phyloP scores from a whole-genome alignment of 129 eudicot genomes.

The Calendula officinalis region DNA sequence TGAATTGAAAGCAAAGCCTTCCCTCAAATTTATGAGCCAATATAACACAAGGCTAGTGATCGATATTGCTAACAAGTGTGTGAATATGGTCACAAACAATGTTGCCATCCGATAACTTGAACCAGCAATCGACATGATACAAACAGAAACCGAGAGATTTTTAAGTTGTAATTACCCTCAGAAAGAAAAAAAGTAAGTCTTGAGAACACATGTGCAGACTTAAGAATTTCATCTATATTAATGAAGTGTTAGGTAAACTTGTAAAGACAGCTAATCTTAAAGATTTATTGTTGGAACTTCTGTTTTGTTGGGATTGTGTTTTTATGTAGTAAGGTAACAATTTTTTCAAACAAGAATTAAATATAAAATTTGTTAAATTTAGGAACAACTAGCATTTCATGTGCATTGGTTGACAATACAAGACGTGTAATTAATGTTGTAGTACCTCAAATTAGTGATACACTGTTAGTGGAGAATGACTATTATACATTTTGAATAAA shows the following conservation, averaged over 20 bases:
- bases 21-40: conserved; percentile 66
- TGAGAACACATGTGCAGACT: conserved; percentile 1
- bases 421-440: neutral
- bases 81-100: conserved; percentile 37
- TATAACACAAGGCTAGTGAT: conserved; percentile 46
- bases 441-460: no score
- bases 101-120: conserved; percentile 28
- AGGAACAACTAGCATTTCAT: conserved; percentile 8
- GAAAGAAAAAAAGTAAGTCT: neutral
- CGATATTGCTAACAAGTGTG: conserved; percentile 55
- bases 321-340: conserved; percentile 22
- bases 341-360: conserved; percentile 1
- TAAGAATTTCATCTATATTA: conserved; percentile 23
- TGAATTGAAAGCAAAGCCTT: conserved; percentile 66
- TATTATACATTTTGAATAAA: no score
- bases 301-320: conserved; percentile 11
- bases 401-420: neutral
- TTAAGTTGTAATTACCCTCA: neutral
- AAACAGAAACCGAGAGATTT: neutral
- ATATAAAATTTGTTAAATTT: neutral
- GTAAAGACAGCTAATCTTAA: conserved; percentile 19
- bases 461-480: neutral
- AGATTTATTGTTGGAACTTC: conserved; percentile 23
- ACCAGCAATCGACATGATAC: conserved; percentile 15
- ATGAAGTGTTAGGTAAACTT: conserved; percentile 17